Percentiles rank a stretch among this genome's conserved stretches.
Evolutionary conservation across 495 filamentous ascomycete species (phyloP).

Genomic region (Annulohypoxylon bovei): DNA sequence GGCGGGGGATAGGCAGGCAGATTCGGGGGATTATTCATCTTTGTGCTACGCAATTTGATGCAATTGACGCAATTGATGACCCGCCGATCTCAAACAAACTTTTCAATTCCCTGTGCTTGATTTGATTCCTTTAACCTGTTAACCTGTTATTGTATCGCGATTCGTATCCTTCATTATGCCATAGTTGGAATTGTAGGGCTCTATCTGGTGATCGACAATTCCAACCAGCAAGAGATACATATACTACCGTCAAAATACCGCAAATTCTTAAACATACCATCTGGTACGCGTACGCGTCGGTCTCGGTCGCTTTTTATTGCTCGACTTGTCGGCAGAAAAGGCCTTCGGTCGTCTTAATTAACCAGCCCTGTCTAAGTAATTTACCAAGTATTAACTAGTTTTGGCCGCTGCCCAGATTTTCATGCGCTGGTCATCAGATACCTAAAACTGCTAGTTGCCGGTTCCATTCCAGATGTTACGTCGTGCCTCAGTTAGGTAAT

Average conservation of each 20-base stretch:
- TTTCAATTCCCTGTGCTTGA: slow-evolving; percentile 2
- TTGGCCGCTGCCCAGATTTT: slow-evolving; percentile 25
- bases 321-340: slow-evolving; percentile 38
- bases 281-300: background rate
- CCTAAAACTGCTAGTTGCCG: slow-evolving; percentile 20
- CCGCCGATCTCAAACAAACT: slow-evolving; percentile 37
- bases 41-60: background rate
- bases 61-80: background rate
- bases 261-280: background rate
- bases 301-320: slow-evolving; percentile 33
- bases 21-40: slow-evolving; percentile 14
- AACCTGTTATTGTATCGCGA: background rate
- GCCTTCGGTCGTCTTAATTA: slow-evolving; percentile 31
- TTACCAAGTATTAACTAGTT: slow-evolving; percentile 31
- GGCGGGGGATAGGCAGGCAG: background rate
- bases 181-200: background rate
- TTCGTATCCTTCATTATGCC: background rate
- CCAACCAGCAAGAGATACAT: background rate
- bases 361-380: slow-evolving; percentile 36
- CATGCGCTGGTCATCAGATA: slow-evolving; percentile 30
- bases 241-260: slow-evolving; percentile 2
- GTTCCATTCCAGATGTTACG: slow-evolving; percentile 17
- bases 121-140: slow-evolving; percentile 31
- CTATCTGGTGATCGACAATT: background rate
- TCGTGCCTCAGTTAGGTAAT: slow-evolving; percentile 24